phyloP scores from a whole-genome alignment of 257 asterid genomes.

The Mentha longifolia region DNA sequence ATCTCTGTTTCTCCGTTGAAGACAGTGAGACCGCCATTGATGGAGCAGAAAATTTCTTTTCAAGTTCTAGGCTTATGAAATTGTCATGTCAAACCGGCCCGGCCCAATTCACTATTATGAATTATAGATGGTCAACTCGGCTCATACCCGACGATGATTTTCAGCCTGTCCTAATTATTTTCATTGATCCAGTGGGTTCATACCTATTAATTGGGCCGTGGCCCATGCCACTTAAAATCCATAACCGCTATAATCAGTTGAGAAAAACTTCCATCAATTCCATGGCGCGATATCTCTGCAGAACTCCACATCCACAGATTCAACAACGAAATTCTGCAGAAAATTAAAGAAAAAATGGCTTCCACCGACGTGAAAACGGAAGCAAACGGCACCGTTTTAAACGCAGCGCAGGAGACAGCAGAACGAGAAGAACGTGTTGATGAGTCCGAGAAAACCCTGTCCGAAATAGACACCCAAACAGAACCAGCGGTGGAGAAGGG shows the following conservation, averaged over 20 bases:
- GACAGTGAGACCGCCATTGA: slow-evolving; percentile 40
- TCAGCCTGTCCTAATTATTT: too few species aligned
- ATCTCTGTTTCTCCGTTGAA: slow-evolving; percentile 2
- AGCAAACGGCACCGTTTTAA: not conserved
- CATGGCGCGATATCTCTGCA: slow-evolving; percentile 13
- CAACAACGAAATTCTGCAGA: not conserved
- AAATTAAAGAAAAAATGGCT: slow-evolving; percentile 15
- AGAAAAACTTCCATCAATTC: not conserved
- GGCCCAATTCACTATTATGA: not conserved
- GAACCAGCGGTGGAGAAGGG: slow-evolving; percentile 9
- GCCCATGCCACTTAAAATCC: slow-evolving; percentile 1
- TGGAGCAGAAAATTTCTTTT: not conserved
- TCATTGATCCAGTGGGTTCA: too few species aligned
- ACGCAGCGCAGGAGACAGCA: not conserved
- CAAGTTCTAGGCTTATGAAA: slow-evolving; percentile 10
- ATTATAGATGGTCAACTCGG: not conserved
- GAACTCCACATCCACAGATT: not conserved
- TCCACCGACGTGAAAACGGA: not conserved
- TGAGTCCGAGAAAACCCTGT: not conserved
- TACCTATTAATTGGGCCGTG: slow-evolving; percentile 28
- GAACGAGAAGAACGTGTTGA: not conserved
- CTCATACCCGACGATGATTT: too few species aligned
- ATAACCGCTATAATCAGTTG: slow-evolving; percentile 6
- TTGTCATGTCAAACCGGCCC: not conserved
- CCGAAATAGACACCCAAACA: slow-evolving; percentile 1